phyloP scores from a whole-genome alignment of 768 basidiomycete species.

The Collybiopsis luxurians region DNA sequence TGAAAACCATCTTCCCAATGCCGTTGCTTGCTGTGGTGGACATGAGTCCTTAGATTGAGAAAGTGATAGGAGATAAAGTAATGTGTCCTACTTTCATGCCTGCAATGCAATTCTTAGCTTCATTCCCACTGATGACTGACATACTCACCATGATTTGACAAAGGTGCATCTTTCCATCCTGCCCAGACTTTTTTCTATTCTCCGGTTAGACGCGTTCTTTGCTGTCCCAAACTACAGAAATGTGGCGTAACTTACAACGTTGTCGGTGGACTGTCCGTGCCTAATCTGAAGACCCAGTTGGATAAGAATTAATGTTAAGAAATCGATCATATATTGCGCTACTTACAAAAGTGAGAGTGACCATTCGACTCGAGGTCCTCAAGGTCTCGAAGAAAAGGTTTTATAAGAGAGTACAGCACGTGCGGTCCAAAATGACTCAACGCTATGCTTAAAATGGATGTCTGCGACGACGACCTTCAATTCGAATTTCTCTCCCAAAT shows the following conservation, averaged over 20 bases:
- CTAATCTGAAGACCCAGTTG: no score
- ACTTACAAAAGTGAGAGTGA: constrained; percentile 42
- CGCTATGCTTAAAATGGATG: no score
- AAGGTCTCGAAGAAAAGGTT: background rate
- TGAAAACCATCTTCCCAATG: constrained; percentile 54
- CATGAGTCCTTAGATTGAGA: background rate
- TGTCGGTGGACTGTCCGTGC: constrained; percentile 79
- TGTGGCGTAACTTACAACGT: constrained; percentile 45
- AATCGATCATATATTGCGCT: background rate
- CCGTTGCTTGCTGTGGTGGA: constrained; percentile 54
- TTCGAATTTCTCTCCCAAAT: no score
- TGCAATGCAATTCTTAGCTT: constrained; percentile 17
- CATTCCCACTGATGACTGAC: background rate
- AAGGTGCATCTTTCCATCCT: constrained; percentile 70
- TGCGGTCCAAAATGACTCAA: no score
- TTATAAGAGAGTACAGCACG: no score
- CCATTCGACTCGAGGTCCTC: constrained; percentile 17
- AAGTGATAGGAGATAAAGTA: background rate
- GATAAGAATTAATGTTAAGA: background rate
- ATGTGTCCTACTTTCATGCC: constrained; percentile 49
- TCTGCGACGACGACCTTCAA: no score
- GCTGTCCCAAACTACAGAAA: background rate
- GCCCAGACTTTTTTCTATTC: constrained; percentile 58
- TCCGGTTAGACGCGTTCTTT: constrained; percentile 13
- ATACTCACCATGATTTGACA: constrained; percentile 69